Conservation (phyloP, 805 yeast genomes). For the Ogataea pini region DNA sequence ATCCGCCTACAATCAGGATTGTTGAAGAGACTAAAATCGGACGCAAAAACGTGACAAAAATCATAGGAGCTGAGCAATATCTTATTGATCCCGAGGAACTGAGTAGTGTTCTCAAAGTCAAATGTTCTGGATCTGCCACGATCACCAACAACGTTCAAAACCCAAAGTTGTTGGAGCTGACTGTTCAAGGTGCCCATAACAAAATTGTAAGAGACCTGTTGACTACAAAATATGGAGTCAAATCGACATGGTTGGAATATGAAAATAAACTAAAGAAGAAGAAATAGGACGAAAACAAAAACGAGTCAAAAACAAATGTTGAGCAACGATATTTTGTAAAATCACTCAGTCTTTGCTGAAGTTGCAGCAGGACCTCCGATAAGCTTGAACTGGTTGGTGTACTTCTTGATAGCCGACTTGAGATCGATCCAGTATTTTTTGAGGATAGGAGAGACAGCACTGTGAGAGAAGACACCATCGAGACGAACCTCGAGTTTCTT, state of each 20-base stretch:
- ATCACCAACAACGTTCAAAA: slow-evolving; percentile 59
- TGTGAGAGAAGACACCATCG: slow-evolving; percentile 54
- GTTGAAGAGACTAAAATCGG: slow-evolving; percentile 78
- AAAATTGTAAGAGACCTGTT: slow-evolving; percentile 59
- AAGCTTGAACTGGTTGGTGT: slow-evolving; percentile 19
- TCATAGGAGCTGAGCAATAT: slow-evolving; percentile 68
- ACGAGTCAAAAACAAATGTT: neutral
- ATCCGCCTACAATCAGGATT: slow-evolving; percentile 64
- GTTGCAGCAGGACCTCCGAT: slow-evolving; percentile 9
- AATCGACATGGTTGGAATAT: slow-evolving; percentile 61
- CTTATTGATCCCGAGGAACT: slow-evolving; percentile 63
- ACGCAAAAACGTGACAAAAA: slow-evolving; percentile 73
- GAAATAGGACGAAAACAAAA: slow-evolving; percentile 30
- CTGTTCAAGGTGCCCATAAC: slow-evolving; percentile 91
- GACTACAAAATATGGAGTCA: slow-evolving; percentile 59
- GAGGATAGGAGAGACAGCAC: slow-evolving; percentile 51
- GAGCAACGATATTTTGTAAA: neutral
- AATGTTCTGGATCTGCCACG: slow-evolving; percentile 89
- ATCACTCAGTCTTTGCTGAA: slow-evolving; percentile 17
- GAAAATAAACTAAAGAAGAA: slow-evolving; percentile 61
- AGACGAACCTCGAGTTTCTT: slow-evolving; percentile 67
- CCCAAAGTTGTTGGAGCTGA: slow-evolving; percentile 62
- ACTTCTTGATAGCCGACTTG: slow-evolving; percentile 37
- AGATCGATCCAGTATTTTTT: slow-evolving; percentile 51
- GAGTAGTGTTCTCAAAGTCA: slow-evolving; percentile 67